Percentiles rank a stretch among this genome's conserved stretches.
Evolutionary conservation across 2,329 filamentous ascomycete genomes (phyloP).

Genomic region (Aspergillus japonicus): DNA sequence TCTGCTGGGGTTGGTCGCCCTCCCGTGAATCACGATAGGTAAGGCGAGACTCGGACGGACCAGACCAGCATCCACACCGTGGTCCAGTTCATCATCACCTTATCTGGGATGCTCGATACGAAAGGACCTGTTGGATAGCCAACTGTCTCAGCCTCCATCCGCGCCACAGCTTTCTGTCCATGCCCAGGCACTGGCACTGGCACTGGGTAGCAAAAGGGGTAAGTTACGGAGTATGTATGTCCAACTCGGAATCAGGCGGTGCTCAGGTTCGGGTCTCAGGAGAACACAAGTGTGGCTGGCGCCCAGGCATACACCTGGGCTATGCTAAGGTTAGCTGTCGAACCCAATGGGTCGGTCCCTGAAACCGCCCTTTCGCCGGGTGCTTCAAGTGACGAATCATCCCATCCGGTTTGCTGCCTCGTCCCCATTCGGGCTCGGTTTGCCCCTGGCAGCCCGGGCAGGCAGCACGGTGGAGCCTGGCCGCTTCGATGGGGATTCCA

Average conservation of each 20-base stretch:
- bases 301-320: neutral
- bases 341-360: neutral
- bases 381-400: conserved; percentile 5
- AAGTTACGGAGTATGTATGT: too few species aligned
- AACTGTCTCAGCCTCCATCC: neutral
- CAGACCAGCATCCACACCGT: neutral
- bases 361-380: neutral
- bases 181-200: neutral
- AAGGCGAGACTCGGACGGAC: neutral
- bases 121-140: neutral
- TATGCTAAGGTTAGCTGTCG: neutral
- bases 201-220: neutral
- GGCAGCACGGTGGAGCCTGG: conserved; percentile 8
- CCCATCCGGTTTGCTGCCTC: conserved; percentile 24
- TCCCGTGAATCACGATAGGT: neutral
- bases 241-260: neutral
- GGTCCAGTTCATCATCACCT: neutral
- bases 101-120: neutral
- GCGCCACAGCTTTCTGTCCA: neutral
- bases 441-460: conserved; percentile 14
- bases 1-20: neutral
- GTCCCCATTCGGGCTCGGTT: conserved; percentile 13
- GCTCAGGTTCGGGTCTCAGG: neutral
- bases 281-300: neutral
- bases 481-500: conserved; percentile 14